These are phyloP conservation scores for Cladosporium colombiae DNA, from an alignment of 2,329 filamentous ascomycete species.

Conservation along the genomic window DNA sequence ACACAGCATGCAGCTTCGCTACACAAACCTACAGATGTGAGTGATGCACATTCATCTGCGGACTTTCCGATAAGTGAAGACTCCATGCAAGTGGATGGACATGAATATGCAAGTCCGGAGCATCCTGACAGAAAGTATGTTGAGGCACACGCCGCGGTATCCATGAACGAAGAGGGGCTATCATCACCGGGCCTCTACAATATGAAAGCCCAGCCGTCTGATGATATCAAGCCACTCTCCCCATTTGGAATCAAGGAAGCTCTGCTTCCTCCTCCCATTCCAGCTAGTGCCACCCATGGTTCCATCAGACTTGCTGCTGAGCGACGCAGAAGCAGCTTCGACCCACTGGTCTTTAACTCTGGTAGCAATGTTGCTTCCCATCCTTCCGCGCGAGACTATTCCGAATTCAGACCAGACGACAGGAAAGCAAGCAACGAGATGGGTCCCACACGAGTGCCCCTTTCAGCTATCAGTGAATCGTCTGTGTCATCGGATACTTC, in stretches of 20 bases:
- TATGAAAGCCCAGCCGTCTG: background rate
- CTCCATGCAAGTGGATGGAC: background rate
- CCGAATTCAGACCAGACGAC: slow-evolving; percentile 49
- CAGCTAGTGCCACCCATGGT: slow-evolving; percentile 28
- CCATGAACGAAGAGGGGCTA: background rate
- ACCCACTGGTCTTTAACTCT: slow-evolving; percentile 50
- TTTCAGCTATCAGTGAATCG: slow-evolving; percentile 34
- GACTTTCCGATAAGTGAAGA: background rate
- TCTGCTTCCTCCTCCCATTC: slow-evolving; percentile 47
- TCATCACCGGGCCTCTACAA: background rate
- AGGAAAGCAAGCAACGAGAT: slow-evolving; percentile 40
- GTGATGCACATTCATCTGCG: background rate
- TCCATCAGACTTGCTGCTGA: background rate
- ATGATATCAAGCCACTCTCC: slow-evolving; percentile 35
- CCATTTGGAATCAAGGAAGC: slow-evolving; percentile 47
- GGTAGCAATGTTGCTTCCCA: background rate
- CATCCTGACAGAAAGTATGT: background rate
- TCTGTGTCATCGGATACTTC: slow-evolving; percentile 18
- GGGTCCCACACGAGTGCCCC: slow-evolving; percentile 47
- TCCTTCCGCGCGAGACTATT: background rate
- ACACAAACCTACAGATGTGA: background rate
- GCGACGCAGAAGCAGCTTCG: slow-evolving; percentile 49
- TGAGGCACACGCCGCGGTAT: background rate
- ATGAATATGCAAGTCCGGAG: background rate
- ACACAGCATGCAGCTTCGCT: background rate